Evolutionary conservation across 1,139 yeast genomes (phyloP).

Genomic region (Saccharomyces hybrid): DNA sequence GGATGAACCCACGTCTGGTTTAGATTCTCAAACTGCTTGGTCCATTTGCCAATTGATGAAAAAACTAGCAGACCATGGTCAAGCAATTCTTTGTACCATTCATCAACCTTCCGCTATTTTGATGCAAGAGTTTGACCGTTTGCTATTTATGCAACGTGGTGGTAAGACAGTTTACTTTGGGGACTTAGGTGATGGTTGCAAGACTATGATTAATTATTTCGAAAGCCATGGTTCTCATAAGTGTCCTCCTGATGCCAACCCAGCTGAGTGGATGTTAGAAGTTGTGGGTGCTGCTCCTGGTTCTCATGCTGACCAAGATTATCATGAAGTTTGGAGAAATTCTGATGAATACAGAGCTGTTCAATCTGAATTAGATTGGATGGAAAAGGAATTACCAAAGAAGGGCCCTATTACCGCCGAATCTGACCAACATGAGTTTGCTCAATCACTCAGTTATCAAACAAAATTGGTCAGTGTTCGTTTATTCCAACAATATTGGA

Average conservation of each 20-base stretch:
- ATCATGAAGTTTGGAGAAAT: slow-evolving; percentile 55
- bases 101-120: slow-evolving; percentile 69
- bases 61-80: slow-evolving; percentile 44
- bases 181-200: slow-evolving; percentile 59
- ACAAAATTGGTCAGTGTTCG: slow-evolving; percentile 46
- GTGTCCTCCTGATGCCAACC: slow-evolving; percentile 61
- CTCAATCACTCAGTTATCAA: slow-evolving; percentile 43
- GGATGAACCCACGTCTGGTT: slow-evolving; percentile 49
- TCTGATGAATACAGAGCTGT: slow-evolving; percentile 46
- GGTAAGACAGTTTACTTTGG: slow-evolving; percentile 78
- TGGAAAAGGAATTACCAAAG: slow-evolving; percentile 39
- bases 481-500: slow-evolving; percentile 50
- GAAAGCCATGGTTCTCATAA: slow-evolving; percentile 58
- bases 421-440: slow-evolving; percentile 33
- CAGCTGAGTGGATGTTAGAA: slow-evolving; percentile 76
- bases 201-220: slow-evolving; percentile 54
- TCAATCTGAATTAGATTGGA: slow-evolving; percentile 36
- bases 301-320: slow-evolving; percentile 55
- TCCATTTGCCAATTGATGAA: slow-evolving; percentile 42
- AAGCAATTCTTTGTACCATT: slow-evolving; percentile 49
- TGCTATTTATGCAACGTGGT: slow-evolving; percentile 61
- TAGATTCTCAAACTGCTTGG: slow-evolving; percentile 52
- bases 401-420: slow-evolving; percentile 33
- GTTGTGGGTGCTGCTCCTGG: slow-evolving; percentile 79
- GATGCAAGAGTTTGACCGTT: slow-evolving; percentile 67